Evolutionary conservation across 176 grass and related monocot species (phyloP).

Genomic region (Carex kokanica): DNA sequence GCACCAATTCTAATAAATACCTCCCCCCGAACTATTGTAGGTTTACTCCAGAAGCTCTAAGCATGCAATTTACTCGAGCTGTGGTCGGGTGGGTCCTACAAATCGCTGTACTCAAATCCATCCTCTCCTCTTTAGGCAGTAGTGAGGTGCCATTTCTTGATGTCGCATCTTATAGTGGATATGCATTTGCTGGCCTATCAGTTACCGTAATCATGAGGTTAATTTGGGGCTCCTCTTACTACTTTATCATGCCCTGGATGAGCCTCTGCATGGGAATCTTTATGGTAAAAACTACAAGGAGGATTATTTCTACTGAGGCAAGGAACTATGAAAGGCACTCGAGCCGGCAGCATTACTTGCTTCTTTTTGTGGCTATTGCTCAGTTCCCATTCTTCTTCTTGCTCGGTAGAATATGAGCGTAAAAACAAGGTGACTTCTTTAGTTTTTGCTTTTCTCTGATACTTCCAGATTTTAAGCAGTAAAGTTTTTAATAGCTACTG

Average conservation of each 20-base stretch:
- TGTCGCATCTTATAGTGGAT: slow-evolving; percentile 70
- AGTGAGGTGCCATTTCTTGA: slow-evolving; percentile 79
- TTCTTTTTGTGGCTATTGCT: slow-evolving; percentile 68
- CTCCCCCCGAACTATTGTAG: slow-evolving; percentile 25
- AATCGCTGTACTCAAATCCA: slow-evolving; percentile 53
- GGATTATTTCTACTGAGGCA: slow-evolving; percentile 62
- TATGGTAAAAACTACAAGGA: slow-evolving; percentile 78
- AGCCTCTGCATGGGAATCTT: slow-evolving; percentile 87
- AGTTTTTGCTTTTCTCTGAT: neutral
- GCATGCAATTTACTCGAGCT: slow-evolving; percentile 67
- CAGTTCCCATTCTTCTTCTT: slow-evolving; percentile 86
- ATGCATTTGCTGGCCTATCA: slow-evolving; percentile 56
- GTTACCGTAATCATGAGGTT: slow-evolving; percentile 45
- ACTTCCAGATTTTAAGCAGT: slow-evolving; percentile 6
- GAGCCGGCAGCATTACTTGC: slow-evolving; percentile 63
- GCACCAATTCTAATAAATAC: neutral
- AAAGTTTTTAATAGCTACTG: neutral
- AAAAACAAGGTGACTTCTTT: neutral
- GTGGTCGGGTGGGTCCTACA: slow-evolving; percentile 71
- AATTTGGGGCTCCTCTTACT: slow-evolving; percentile 60
- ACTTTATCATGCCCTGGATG: slow-evolving; percentile 69
- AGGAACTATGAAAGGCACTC: slow-evolving; percentile 67
- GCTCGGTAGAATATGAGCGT: slow-evolving; percentile 65
- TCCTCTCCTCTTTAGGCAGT: slow-evolving; percentile 65
- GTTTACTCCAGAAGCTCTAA: slow-evolving; percentile 84